Evolutionary conservation across 768 basidiomycete species (phyloP).

Genomic region (Hortiboletus campestris): DNA sequence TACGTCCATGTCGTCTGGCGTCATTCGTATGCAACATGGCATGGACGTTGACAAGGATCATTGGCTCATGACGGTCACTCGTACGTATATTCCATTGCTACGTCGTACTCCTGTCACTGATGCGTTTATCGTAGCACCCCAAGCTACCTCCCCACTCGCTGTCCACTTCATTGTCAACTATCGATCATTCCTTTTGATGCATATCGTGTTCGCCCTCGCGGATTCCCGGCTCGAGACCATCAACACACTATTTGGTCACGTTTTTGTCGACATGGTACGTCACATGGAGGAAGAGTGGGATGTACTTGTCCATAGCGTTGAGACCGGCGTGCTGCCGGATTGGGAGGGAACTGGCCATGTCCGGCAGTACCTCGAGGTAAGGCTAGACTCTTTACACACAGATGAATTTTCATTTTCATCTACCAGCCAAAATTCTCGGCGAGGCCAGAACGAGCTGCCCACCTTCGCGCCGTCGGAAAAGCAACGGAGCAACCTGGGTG

Average conservation of each 20-base stretch:
- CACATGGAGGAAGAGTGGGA: slow-evolving; percentile 24
- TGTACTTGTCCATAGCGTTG: slow-evolving; percentile 9
- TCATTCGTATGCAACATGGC: slow-evolving; percentile 21
- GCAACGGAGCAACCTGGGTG: slow-evolving; percentile 13
- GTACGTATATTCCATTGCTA: not conserved
- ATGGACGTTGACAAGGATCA: slow-evolving; percentile 15
- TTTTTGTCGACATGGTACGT: slow-evolving; percentile 22
- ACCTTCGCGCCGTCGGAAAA: slow-evolving; percentile 16
- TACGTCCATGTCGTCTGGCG: slow-evolving; percentile 14
- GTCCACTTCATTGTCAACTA: slow-evolving; percentile 20
- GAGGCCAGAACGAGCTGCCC: slow-evolving; percentile 13
- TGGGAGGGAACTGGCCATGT: slow-evolving; percentile 18
- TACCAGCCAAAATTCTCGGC: slow-evolving; percentile 13
- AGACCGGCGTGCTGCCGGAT: slow-evolving; percentile 17
- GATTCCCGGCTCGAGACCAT: slow-evolving; percentile 17
- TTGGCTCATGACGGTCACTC: slow-evolving; percentile 4
- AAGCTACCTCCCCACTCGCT: slow-evolving; percentile 17
- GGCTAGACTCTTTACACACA: too few relatives aligned
- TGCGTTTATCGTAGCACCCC: slow-evolving; percentile 1
- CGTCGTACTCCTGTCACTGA: not conserved
- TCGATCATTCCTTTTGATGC: slow-evolving; percentile 20
- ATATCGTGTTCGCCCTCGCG: slow-evolving; percentile 22
- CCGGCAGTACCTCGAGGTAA: slow-evolving; percentile 17
- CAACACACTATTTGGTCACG: slow-evolving; percentile 13
- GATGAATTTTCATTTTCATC: not conserved